Evolutionary conservation across 139 green algal species (phyloP), one percentile per base, ranked within the genome.

Genomic region (Dunaliella primolecta): DNA sequence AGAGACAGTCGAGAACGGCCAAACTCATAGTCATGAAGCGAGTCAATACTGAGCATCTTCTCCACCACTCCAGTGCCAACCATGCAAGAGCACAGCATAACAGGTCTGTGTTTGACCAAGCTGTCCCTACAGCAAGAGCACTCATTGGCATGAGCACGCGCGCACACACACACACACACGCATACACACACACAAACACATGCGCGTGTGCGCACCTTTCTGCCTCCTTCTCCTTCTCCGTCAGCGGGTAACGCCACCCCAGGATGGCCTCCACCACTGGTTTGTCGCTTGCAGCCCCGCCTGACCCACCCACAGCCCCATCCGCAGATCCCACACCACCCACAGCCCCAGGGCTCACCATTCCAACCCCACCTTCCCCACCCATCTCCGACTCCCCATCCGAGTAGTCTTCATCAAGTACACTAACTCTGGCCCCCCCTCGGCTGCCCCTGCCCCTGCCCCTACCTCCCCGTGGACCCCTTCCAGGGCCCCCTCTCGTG

Each of bases 221-320:
- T 0, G 75, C 55, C 27, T 75, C 34, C 37, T 81, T 83, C 84
- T 94, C 86, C 74, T 87, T 30, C 75, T 88, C 83, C 2, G 82
- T 88, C 7, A 87, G 84, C 7, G 90, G 89, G 82, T 83, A 91
- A n/a, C 94, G 88, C 93, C 94, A 97, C 2, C 90, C 94, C 32
- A 94, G 84, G 74, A 97, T 94, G 32, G 81, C 46, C 84, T 96
- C 94, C 76, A 97, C 93, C 2, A 80, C 71, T 2, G 57, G 72
- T 74, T 21, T 80, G n/a, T 57, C 64, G 71, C 72, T 85, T 33
- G 71, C 36, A 20, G 56, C 81, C 1, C 35, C 46, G 2, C 46
- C 21, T 7, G 80, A 36, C 3, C 80, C 78, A 30, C n/a, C 78
- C 32, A 7, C 30, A 2, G 80, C 29, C 57, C 81, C 81, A 71